Conservation (phyloP, 345 rosid genomes). For the Lumnitzera racemosa region DNA sequence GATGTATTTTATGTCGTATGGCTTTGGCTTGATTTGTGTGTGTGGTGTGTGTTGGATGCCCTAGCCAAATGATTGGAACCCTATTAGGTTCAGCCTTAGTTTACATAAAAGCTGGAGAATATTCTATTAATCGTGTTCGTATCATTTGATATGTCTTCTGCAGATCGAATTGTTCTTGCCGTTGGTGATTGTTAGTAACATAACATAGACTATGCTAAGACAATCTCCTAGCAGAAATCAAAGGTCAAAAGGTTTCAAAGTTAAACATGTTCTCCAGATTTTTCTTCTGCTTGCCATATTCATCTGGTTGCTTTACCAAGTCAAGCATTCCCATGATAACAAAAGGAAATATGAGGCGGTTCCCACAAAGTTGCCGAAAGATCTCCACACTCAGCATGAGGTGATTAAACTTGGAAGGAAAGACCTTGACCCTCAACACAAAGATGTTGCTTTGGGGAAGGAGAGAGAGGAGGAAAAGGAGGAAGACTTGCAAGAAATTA, state of each 20-base stretch:
- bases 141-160: background rate
- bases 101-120: too few species aligned
- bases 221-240: constrained; percentile 32
- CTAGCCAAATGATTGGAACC: too few species aligned
- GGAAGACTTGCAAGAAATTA: constrained; percentile 19
- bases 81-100: too few species aligned
- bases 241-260: constrained; percentile 54
- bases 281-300: constrained; percentile 37
- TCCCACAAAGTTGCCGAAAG: constrained; percentile 5
- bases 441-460: constrained; percentile 2
- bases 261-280: constrained; percentile 48
- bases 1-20: too few species aligned
- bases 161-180: constrained; percentile 2
- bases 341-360: constrained; percentile 10
- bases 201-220: constrained; percentile 27
- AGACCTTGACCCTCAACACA: constrained; percentile 19
- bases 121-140: too few species aligned
- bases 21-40: too few species aligned
- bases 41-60: too few species aligned
- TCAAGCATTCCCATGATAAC: constrained; percentile 24
- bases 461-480: constrained; percentile 13
- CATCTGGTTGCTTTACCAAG: constrained; percentile 54
- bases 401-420: constrained; percentile 45
- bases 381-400: constrained; percentile 8
- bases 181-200: background rate